phyloP scores from a whole-genome alignment of 2,329 filamentous ascomycete species.

The Colletotrichum sp. region DNA sequence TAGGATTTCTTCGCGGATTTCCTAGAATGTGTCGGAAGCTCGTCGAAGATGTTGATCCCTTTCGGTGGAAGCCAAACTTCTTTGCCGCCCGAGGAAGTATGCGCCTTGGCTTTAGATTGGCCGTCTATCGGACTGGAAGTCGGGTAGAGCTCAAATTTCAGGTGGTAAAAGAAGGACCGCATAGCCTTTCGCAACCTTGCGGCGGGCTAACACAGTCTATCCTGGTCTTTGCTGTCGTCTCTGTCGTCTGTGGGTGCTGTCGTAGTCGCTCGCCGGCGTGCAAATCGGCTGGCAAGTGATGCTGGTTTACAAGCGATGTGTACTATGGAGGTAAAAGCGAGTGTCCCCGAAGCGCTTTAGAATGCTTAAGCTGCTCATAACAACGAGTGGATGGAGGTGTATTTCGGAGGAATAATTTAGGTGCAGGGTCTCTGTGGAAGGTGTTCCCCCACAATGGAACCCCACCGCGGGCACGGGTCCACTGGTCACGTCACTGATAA shows the following conservation, averaged over 20 bases:
- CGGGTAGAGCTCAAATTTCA: constrained; percentile 69
- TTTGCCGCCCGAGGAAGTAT: constrained; percentile 10
- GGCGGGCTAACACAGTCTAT: not conserved
- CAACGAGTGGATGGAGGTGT: not conserved
- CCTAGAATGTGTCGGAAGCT: constrained; percentile 55
- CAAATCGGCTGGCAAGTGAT: not conserved
- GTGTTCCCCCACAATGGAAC: not conserved
- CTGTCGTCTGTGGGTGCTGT: not conserved
- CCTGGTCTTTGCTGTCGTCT: no score
- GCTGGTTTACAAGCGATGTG: no score
- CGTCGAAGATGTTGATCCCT: constrained; percentile 57
- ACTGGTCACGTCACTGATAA: constrained; percentile 15
- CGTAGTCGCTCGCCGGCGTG: not conserved
- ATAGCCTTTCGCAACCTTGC: constrained; percentile 41
- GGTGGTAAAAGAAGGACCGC: constrained; percentile 68
- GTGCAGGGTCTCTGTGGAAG: not conserved
- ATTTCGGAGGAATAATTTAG: not conserved
- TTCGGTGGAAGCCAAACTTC: constrained; percentile 55
- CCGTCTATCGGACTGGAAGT: constrained; percentile 39
- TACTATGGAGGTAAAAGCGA: constrained; percentile 23
- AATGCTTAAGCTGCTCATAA: not conserved
- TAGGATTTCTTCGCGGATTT: constrained; percentile 15
- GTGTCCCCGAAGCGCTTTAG: not conserved
- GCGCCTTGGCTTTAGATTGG: not conserved
- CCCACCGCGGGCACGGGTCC: not conserved